phyloP scores from a whole-genome alignment of 192 early-diverging fungal genomes.

The Backusella psychrophila region DNA sequence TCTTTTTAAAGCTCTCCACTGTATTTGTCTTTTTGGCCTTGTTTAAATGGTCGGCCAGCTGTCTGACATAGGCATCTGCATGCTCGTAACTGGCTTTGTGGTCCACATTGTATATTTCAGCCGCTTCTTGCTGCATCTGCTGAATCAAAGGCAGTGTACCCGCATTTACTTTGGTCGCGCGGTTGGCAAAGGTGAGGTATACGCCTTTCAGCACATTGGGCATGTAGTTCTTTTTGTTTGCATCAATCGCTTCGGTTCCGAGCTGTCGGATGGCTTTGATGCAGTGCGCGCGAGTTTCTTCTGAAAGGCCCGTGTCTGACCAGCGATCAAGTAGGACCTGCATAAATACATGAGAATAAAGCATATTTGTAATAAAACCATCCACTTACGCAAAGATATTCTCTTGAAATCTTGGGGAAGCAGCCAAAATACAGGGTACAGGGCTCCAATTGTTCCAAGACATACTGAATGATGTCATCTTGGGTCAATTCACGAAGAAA shows the following conservation, averaged over 20 bases:
- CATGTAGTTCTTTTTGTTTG: slow-evolving; percentile 13
- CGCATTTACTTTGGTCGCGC: slow-evolving; percentile 67
- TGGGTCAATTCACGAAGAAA: slow-evolving; percentile 81
- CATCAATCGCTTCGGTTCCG: slow-evolving; percentile 16
- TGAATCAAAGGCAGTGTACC: slow-evolving; percentile 73
- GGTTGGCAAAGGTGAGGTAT: slow-evolving; percentile 76
- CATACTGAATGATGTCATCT: slow-evolving; percentile 74
- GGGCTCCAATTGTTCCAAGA: slow-evolving; percentile 74
- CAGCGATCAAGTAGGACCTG: slow-evolving; percentile 53
- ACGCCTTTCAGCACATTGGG: slow-evolving; percentile 64
- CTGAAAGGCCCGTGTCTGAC: slow-evolving; percentile 48
- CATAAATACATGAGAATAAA: background rate
- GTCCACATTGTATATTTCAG: slow-evolving; percentile 82
- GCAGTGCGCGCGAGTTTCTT: slow-evolving; percentile 69
- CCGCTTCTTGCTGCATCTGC: slow-evolving; percentile 88
- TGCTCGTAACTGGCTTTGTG: slow-evolving; percentile 80
- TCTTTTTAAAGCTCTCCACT: slow-evolving; percentile 79
- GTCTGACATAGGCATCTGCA: slow-evolving; percentile 86
- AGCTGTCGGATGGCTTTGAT: slow-evolving; percentile 63
- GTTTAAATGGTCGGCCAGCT: slow-evolving; percentile 85
- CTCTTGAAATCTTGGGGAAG: slow-evolving; percentile 78
- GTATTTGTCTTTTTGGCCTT: slow-evolving; percentile 80
- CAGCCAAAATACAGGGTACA: slow-evolving; percentile 75
- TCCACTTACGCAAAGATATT: slow-evolving; percentile 66
- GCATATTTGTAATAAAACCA: background rate